Evolutionary conservation across 148 eudicot genomes (phyloP).

Genomic region (Polygonum maritimum): DNA sequence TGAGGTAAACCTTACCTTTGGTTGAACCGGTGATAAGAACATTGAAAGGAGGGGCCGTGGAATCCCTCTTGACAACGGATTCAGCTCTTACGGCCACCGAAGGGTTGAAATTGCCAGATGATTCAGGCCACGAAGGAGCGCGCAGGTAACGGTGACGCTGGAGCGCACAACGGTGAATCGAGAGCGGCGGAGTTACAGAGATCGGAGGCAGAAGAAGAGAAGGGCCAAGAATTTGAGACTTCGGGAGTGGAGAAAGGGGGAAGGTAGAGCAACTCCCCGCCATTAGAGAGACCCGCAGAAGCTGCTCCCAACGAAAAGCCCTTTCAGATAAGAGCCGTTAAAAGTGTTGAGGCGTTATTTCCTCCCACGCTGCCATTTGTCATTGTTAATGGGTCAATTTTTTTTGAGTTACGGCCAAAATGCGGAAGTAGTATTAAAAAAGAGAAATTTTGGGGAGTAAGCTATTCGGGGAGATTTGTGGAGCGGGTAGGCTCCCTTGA

Average conservation of each 20-base stretch:
- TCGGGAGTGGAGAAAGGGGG: background rate
- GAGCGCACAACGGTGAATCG: background rate
- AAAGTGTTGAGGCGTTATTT: no score
- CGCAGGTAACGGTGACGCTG: background rate
- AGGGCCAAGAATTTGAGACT: background rate
- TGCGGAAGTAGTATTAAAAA: no score
- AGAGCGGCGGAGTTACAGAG: background rate
- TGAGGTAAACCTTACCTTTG: constrained; percentile 33
- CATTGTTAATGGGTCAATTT: no score
- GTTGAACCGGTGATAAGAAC: constrained; percentile 83
- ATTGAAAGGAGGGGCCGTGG: constrained; percentile 74
- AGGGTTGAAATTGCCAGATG: background rate
- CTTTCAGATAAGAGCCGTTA: constrained; percentile 1
- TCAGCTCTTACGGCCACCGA: constrained; percentile 3
- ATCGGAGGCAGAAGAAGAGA: background rate
- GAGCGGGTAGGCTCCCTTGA: no score
- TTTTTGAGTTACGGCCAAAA: no score
- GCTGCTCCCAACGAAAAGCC: background rate
- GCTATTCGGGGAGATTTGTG: no score
- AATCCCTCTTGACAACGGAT: constrained; percentile 21
- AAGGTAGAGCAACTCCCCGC: constrained; percentile 6
- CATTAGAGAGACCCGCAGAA: background rate
- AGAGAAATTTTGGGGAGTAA: no score
- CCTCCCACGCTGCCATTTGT: no score
- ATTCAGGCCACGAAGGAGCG: background rate